Conservation (phyloP, 2,329 filamentous ascomycete species). For the Ustulina deusta region DNA sequence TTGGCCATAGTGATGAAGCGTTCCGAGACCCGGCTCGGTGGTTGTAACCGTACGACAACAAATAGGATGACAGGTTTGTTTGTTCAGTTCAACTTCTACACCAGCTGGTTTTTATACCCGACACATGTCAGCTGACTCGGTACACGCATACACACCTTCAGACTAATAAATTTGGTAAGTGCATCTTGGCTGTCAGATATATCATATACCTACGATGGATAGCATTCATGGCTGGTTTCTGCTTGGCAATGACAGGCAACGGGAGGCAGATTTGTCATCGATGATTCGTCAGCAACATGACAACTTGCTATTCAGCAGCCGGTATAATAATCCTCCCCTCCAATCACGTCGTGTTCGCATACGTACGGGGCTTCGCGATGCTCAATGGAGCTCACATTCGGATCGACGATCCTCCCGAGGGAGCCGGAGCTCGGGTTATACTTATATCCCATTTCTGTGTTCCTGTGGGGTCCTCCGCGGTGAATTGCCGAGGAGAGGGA, state of each 20-base stretch:
- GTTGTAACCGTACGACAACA: background rate
- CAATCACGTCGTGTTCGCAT: background rate
- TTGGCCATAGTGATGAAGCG: constrained; percentile 23
- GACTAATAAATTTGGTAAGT: background rate
- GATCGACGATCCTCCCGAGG: background rate
- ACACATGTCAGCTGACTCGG: background rate
- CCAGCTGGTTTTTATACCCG: background rate
- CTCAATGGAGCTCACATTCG: background rate
- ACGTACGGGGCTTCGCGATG: background rate
- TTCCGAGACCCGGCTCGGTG: background rate
- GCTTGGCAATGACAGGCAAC: background rate
- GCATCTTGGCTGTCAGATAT: constrained; percentile 6
- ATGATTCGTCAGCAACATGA: background rate
- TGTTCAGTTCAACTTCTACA: background rate
- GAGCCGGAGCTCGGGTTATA: background rate
- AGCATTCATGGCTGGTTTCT: background rate
- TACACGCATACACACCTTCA: background rate
- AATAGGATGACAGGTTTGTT: background rate
- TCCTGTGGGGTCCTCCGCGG: no score
- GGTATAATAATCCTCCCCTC: background rate
- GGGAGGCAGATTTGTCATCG: background rate
- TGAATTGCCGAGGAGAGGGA: no score
- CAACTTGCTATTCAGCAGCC: background rate
- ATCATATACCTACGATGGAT: background rate
- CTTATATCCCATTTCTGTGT: background rate